Base-by-base conservation (phyloP, 768 basidiomycete species). In the Tylopilus cervinicoccineus region DNA sequence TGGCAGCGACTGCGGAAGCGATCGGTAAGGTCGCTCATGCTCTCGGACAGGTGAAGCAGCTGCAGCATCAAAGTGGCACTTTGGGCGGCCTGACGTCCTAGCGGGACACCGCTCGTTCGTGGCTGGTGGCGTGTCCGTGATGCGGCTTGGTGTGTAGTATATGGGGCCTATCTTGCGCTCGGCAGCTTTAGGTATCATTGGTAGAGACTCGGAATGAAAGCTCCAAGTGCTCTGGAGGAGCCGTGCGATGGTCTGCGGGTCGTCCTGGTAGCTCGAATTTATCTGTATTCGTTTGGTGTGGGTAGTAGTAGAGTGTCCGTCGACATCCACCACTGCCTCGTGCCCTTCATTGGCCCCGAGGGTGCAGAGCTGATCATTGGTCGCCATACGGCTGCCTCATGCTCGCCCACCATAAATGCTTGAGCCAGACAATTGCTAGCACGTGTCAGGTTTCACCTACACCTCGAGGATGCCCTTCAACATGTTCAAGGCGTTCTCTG, bases 11-110 rank as follows among this genome's bases (percentile, higher is more conserved):
- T 14, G 84, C 86, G n/a, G 85, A 88, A 53, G 77, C 84, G 2
- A 83, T 90, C 26, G 64, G 69, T 36, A 86, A 86, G 60, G 79
- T 85, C 8, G 72, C 78, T 1, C 74, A 77, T 49, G 85, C 86
- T 6, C 67, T 88, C 51, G 66, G 69, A 9, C 76, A 84, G 48
- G 76, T 87, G 45, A 78, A 75, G 49, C 73, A 80, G 46, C 66
- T 87, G 44, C 78, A 79, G 50, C 69, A 71, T 70, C 74, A 68
- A 37, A 47, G 45, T 19, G 20, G 38, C 20, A 20, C 27, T 41
- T 38, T 45, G 32, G 37, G 40, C 33, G 49, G 57, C 22, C 36
- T 57, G 48, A 46, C 53, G 28, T 47, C 57, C 14, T 62, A 60
- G 43, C 17, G 12, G 48, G 22, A 23, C 26, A 13, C 40, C 23